Percentiles rank a stretch among this genome's conserved stretches.
Evolutionary conservation across 2,329 filamentous ascomycete genomes (phyloP).

Genomic region (Plectosphaerella plurivora): DNA sequence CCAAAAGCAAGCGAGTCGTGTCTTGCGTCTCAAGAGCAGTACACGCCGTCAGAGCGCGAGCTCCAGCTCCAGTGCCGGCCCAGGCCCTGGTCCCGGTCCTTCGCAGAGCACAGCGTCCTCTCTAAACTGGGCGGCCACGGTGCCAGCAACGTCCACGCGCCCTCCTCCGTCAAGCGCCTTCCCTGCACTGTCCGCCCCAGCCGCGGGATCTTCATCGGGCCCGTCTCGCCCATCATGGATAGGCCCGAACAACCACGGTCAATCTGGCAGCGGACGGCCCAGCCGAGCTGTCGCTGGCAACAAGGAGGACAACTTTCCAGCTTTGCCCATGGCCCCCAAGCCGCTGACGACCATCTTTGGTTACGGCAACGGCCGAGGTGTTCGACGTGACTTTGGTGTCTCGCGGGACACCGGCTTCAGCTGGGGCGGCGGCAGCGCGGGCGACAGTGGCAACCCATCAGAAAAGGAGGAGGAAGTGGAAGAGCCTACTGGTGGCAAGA

Average conservation of each 20-base stretch:
- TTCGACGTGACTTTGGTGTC: constrained; percentile 47
- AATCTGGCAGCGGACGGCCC: constrained; percentile 3
- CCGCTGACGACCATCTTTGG: constrained; percentile 58
- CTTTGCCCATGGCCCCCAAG: constrained; percentile 74
- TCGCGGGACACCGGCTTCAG: constrained; percentile 45
- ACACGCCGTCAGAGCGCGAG: constrained; percentile 34
- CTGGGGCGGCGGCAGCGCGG: constrained; percentile 37
- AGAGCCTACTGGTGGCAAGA: constrained; percentile 29
- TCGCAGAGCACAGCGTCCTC: constrained; percentile 3
- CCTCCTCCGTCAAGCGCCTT: constrained; percentile 31
- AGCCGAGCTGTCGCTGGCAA: constrained; percentile 9
- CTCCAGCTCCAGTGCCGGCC: constrained; percentile 10
- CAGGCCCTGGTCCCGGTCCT: constrained; percentile 21
- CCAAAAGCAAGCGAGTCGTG: constrained; percentile 47
- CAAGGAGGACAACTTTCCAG: constrained; percentile 68
- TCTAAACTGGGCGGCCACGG: constrained; percentile 4
- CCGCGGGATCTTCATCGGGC: constrained; percentile 13
- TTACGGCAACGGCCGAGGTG: constrained; percentile 48
- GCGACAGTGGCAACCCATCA: constrained; percentile 16
- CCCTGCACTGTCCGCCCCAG: constrained; percentile 28
- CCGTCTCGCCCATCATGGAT: constrained; percentile 25
- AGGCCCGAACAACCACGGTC: constrained; percentile 11
- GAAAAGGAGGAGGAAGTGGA: constrained; percentile 21
- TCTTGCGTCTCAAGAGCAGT: constrained; percentile 57
- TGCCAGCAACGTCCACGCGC: constrained; percentile 9